Evolutionary conservation across 352 stramenopile species (phyloP), one percentile per base, ranked within the genome.

Genomic region (Phytophthora sp.): DNA sequence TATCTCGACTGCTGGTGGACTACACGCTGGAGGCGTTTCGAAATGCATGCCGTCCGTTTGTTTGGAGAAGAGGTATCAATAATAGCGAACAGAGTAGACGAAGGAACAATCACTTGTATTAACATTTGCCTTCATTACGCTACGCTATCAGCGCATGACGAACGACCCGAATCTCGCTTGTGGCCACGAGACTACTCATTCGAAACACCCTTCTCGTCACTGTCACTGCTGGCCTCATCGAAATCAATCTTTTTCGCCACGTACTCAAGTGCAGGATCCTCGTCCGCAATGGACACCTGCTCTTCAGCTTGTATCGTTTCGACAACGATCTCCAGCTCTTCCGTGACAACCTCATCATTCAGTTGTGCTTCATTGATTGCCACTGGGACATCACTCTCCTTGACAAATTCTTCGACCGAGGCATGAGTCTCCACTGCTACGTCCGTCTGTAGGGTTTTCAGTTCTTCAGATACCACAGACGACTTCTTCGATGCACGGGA

Each of bases 201-300:
- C 34, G 26, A 26, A 34, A 28, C 30, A 35, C 32, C 32, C 44
- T 72, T 65, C n/a, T 77, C 69, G 10, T 73, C 62, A 42, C 67
- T 69, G 34, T 77, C 64, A 35, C 54, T 72, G 34, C 69, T 77
- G 8, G 64, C 45, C 28, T 71, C 63, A 26, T 77, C 69, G 27
- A 77, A 77, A 20, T 77, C 65, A 34, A 77, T 77, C 34, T 72
- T 72, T 51, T 77, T 77, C 26, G 69, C 60, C 18, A 77, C 51
- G 11, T 69, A 12, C 28, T 66, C 41, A 15, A 73, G 59, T n/a
- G 20, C 20, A 0, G 30, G 28, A 17, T 73, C 59, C 5, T 66
- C 54, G 32, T 77, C 59, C 10, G 59, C 44, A 23, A 54, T 23
- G 35, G n/a, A 15, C 6, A 45, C 20, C 26, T 62, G 18, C 30